These are phyloP conservation scores for Aspergillus leporis DNA, from an alignment of 495 filamentous ascomycete genomes.

Conservation along the genomic window DNA sequence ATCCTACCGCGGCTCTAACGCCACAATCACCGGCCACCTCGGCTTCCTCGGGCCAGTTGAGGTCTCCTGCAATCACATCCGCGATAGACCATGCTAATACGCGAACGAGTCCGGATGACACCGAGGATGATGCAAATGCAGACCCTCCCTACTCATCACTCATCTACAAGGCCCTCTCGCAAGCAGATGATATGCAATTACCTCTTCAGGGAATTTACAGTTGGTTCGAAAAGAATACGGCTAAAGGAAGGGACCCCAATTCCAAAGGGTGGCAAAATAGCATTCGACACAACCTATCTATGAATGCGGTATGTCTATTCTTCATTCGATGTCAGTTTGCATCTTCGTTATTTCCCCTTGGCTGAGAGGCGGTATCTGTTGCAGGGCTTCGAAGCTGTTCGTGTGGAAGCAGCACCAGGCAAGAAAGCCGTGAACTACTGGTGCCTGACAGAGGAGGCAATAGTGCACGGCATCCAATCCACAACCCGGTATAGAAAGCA, in stretches of 20 bases:
- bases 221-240: slow-evolving; percentile 84
- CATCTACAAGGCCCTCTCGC: slow-evolving; percentile 74
- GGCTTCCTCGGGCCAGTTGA: slow-evolving; percentile 26
- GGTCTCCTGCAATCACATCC: slow-evolving; percentile 12
- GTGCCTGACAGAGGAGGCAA: slow-evolving; percentile 64
- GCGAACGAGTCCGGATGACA: slow-evolving; percentile 20
- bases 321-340: background rate
- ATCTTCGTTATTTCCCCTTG: slow-evolving; percentile 13
- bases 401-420: slow-evolving; percentile 45
- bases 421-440: slow-evolving; percentile 64
- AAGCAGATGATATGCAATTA: slow-evolving; percentile 63
- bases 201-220: slow-evolving; percentile 84
- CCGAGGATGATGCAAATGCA: slow-evolving; percentile 36
- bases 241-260: slow-evolving; percentile 63
- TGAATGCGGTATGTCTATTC: slow-evolving; percentile 77
- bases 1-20: slow-evolving; percentile 11
- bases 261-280: slow-evolving; percentile 94
- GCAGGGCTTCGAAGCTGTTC: slow-evolving; percentile 67
- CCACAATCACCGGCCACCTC: slow-evolving; percentile 28
- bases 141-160: slow-evolving; percentile 80
- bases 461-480: slow-evolving; percentile 63
- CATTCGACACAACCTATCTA: slow-evolving; percentile 94
- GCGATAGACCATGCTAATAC: slow-evolving; percentile 18
- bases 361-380: slow-evolving; percentile 13
- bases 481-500: slow-evolving; percentile 73